Conservation (phyloP, 177 flowering plant species). For the Vitis hybrid region DNA sequence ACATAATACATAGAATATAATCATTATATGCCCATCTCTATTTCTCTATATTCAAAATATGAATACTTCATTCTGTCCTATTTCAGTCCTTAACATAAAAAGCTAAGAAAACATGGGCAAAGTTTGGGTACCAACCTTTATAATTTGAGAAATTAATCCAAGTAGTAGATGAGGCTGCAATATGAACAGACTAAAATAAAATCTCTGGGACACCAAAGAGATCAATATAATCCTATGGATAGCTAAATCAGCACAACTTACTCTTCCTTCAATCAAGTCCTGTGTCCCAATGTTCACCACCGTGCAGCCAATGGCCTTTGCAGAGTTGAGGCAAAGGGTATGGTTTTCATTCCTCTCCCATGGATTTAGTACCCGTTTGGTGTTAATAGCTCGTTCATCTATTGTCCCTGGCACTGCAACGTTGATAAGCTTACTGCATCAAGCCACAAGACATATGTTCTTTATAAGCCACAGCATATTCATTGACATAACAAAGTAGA, state of each 20-base stretch:
- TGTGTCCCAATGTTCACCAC: slow-evolving; percentile 93
- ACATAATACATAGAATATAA: too few relatives aligned
- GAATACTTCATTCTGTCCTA: background rate
- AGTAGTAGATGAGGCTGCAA: slow-evolving; percentile 84
- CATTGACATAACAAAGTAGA: slow-evolving; percentile 1
- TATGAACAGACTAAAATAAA: slow-evolving; percentile 12
- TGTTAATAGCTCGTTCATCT: slow-evolving; percentile 90
- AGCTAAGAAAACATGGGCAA: background rate
- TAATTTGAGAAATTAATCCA: slow-evolving; percentile 91
- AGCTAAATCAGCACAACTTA: slow-evolving; percentile 31
- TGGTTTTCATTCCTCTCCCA: slow-evolving; percentile 98
- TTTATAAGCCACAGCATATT: slow-evolving; percentile 10
- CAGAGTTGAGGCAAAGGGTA: slow-evolving; percentile 92
- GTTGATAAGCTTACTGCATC: slow-evolving; percentile 85
- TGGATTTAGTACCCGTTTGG: slow-evolving; percentile 78
- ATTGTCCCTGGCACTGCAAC: slow-evolving; percentile 96
- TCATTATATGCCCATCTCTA: too few relatives aligned
- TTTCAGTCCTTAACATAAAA: background rate
- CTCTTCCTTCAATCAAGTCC: slow-evolving; percentile 90
- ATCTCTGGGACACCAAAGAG: background rate
- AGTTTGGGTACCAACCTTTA: slow-evolving; percentile 53
- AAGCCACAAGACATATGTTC: slow-evolving; percentile 5
- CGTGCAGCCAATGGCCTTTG: slow-evolving; percentile 96
- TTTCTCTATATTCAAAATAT: too few relatives aligned
- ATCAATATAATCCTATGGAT: background rate